Conservation (phyloP, 2,329 filamentous ascomycete species). For the Xylaria arbuscula region DNA sequence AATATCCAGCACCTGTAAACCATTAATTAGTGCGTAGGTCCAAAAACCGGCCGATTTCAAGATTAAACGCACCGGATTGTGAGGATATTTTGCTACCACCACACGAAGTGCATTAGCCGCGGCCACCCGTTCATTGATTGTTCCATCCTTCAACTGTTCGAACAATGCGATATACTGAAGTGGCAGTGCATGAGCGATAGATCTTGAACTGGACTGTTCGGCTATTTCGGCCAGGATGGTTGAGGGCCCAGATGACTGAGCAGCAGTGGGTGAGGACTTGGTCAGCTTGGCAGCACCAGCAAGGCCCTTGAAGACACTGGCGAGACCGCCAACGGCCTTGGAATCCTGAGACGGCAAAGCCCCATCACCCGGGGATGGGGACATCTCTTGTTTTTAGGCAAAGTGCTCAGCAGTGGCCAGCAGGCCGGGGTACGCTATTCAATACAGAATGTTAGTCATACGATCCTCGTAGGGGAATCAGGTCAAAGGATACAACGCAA, state of each 20-base stretch:
- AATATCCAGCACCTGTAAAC: slow-evolving; percentile 62
- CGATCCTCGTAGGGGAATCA: slow-evolving; percentile 10
- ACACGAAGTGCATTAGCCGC: slow-evolving; percentile 68
- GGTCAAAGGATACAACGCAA: neutral
- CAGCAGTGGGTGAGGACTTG: slow-evolving; percentile 61
- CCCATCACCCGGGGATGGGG: slow-evolving; percentile 69
- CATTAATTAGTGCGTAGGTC: slow-evolving; percentile 21
- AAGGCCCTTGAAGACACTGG: slow-evolving; percentile 72
- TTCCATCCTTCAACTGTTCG: slow-evolving; percentile 64
- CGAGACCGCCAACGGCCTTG: slow-evolving; percentile 66
- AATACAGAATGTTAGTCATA: slow-evolving; percentile 56
- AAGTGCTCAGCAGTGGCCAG: slow-evolving; percentile 54
- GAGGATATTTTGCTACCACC: slow-evolving; percentile 67
- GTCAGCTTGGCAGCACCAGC: slow-evolving; percentile 64
- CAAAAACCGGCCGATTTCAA: neutral
- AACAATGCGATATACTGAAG: slow-evolving; percentile 65
- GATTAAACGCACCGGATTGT: slow-evolving; percentile 57
- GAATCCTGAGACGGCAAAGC: slow-evolving; percentile 64
- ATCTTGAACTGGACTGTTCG: slow-evolving; percentile 59
- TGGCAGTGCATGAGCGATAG: slow-evolving; percentile 58
- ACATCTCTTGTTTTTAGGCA: slow-evolving; percentile 62
- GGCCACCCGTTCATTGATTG: slow-evolving; percentile 63
- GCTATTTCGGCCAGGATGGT: slow-evolving; percentile 54
- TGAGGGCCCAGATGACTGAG: slow-evolving; percentile 53
- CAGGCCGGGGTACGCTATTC: slow-evolving; percentile 58